Evolutionary conservation across 495 filamentous ascomycete genomes (phyloP).

Genomic region (Daldinia bambusicola): DNA sequence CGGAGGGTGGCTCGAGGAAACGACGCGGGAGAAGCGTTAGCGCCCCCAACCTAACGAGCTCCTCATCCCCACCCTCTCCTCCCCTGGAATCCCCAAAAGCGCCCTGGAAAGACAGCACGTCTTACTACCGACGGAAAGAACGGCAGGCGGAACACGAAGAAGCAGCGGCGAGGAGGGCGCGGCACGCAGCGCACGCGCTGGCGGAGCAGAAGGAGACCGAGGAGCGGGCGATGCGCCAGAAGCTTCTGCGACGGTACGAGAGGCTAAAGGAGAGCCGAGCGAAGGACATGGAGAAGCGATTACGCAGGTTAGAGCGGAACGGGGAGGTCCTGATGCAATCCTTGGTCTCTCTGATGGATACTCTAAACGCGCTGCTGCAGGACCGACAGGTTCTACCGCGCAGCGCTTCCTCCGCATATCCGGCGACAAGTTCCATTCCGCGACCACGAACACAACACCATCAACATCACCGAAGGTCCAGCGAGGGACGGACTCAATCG

Average conservation of each 20-base stretch:
- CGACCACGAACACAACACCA: background rate
- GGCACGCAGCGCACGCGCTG: conserved; percentile 27
- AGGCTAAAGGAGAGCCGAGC: conserved; percentile 45
- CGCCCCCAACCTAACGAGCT: conserved; percentile 20
- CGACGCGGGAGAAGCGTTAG: conserved; percentile 21
- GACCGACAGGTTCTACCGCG: conserved; percentile 30
- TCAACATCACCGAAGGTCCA: background rate
- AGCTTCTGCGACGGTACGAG: conserved; percentile 50
- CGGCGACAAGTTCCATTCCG: background rate
- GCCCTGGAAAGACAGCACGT: conserved; percentile 27
- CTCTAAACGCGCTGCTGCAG: conserved; percentile 43
- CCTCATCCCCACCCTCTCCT: conserved; percentile 17
- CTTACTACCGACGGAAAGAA: conserved; percentile 34
- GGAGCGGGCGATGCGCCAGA: conserved; percentile 34
- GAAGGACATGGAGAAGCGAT: conserved; percentile 49
- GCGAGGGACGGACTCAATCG: conserved; percentile 13
- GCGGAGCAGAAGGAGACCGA: conserved; percentile 28
- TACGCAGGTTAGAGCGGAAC: conserved; percentile 49
- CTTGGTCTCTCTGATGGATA: conserved; percentile 49
- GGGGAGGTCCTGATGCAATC: conserved; percentile 47
- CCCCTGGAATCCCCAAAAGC: conserved; percentile 14
- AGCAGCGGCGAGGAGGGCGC: conserved; percentile 23
- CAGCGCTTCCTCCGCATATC: conserved; percentile 6
- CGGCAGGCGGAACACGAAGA: conserved; percentile 32
- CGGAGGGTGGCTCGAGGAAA: conserved; percentile 14